Percentiles rank a stretch among this genome's conserved stretches.
Conservation (phyloP, 805 yeast genomes). For the Hanseniaspora pseudoguilliermondii region DNA sequence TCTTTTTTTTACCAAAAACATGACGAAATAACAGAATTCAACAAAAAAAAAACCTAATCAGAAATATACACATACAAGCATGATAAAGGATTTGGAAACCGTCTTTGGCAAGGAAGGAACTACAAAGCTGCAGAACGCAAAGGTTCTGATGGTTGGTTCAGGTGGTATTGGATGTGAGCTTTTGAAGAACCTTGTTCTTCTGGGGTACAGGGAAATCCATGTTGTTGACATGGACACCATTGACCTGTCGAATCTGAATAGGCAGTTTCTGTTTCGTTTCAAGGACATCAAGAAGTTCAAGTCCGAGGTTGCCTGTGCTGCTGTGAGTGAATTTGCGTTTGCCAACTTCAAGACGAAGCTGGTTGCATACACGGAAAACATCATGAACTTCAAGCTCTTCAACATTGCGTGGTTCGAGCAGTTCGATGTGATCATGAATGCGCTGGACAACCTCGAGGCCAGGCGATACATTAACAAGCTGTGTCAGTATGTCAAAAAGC, state of each 20-base stretch:
- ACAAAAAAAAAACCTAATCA: not conserved
- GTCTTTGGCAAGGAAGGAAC: constrained; percentile 4
- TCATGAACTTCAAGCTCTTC: constrained; percentile 62
- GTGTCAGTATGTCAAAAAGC: constrained; percentile 58
- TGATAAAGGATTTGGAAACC: constrained; percentile 9
- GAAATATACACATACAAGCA: not conserved
- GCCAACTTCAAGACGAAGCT: constrained; percentile 36
- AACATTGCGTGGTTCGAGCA: constrained; percentile 65
- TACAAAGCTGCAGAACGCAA: constrained; percentile 28
- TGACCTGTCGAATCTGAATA: constrained; percentile 78
- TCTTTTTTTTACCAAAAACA: no score
- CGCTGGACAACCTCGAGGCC: constrained; percentile 87
- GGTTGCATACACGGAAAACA: constrained; percentile 73
- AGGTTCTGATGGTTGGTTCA: constrained; percentile 78
- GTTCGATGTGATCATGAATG: constrained; percentile 75
- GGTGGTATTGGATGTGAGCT: constrained; percentile 96
- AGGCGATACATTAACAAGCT: constrained; percentile 78
- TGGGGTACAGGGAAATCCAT: constrained; percentile 78
- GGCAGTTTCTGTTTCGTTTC: constrained; percentile 83
- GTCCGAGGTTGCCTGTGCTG: constrained; percentile 69
- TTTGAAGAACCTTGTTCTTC: constrained; percentile 61
- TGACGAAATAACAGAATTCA: not conserved
- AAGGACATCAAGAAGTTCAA: constrained; percentile 84
- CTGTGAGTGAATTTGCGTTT: constrained; percentile 58
- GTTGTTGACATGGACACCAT: constrained; percentile 92